Evolutionary conservation across 768 basidiomycete species (phyloP), one percentile per base, ranked within the genome.

Genomic region (Auricularia cornea): DNA sequence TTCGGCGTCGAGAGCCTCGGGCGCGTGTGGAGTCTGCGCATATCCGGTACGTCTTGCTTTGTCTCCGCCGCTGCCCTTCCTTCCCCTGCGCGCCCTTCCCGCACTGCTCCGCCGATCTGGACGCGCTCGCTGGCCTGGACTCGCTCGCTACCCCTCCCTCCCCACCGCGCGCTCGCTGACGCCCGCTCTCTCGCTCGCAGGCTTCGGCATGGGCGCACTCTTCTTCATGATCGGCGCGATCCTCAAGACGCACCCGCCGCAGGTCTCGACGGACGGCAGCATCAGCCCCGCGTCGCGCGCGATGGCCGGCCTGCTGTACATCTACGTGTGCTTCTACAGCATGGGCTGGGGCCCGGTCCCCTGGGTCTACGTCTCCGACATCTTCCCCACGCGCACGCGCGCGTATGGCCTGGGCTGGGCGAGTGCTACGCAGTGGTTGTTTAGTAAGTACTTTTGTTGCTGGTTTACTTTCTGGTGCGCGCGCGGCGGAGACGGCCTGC

Each of bases 201-300:
- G 86, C 2, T 71, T 88, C 57, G 88, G 90, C 64, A 94, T 94
- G 92, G 89, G 89, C 28, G 76, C 74, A 44, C 77, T 84, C 63
- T 91, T 93, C 78, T 92, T 86, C 77, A 89, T 93, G 74, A 83
- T 93, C 67, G 92, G 91, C 23, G 87, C 90, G 18, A 82, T 93
- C 65, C 82, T 92, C 72, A 91, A 91, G 77, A 87, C 86, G 2
- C 84, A 90, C 72, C 88, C 89, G 4, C 82, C 84, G 1, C 78
- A 79, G 3, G 67, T 73, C 2, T 67, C 63, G 8, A 64, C 76
- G 0, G 68, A 76, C 5, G 71, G 70, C 16, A 41, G 48, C 62
- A 32, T 63, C 63, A 48, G 74, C 72, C 8, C 72, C 69, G 2
- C 80, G 83, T 79, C 78, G 1, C 85, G 88, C 71, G 92, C 81